Conservation (phyloP, 306 rosid genomes). For the Casuarina cunninghamiana region DNA sequence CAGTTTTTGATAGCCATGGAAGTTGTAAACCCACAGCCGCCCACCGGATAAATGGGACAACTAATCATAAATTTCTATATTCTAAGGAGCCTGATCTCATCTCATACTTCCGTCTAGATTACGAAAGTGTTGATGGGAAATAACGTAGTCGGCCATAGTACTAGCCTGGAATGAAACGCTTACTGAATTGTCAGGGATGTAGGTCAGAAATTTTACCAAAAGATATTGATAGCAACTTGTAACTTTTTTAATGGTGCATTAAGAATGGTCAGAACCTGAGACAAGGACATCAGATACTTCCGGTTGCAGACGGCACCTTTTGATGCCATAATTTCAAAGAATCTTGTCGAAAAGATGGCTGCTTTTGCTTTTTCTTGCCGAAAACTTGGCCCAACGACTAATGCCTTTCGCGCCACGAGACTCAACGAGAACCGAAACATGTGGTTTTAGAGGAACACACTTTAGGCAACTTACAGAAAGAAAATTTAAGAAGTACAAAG, state of each 20-base stretch:
- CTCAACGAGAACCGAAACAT: constrained; percentile 3
- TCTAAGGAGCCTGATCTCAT: no score
- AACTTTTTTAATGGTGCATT: no score
- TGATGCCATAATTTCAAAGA: neutral
- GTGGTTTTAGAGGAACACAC: neutral
- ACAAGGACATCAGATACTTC: neutral
- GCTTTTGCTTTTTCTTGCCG: neutral
- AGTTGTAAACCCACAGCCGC: no score
- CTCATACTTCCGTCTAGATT: no score
- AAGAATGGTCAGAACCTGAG: neutral
- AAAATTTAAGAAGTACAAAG: no score
- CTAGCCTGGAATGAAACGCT: no score
- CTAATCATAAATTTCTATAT: no score
- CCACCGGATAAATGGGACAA: no score
- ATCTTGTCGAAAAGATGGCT: constrained; percentile 1
- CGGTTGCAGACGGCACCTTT: neutral
- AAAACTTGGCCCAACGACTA: neutral
- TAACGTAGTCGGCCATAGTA: neutral
- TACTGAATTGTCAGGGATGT: neutral
- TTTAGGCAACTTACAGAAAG: no score
- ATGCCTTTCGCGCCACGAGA: constrained; percentile 5
- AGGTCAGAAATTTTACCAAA: neutral
- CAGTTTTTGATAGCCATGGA: no score
- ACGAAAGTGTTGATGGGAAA: neutral
- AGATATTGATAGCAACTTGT: neutral